Base-by-base conservation (phyloP, 306 rosid genomes). In the Castanea sativa region DNA sequence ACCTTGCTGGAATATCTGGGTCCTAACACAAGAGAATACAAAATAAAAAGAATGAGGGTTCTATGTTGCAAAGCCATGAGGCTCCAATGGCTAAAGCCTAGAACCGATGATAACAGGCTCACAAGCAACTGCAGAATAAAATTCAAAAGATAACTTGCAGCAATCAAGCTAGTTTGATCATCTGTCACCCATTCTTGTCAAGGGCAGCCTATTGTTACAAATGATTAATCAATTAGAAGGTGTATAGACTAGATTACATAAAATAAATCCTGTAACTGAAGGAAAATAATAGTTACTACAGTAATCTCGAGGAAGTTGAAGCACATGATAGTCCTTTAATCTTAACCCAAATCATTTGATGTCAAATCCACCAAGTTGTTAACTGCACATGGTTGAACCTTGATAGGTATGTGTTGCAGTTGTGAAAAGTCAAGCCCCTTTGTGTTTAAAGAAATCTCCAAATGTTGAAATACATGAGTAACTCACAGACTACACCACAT, bases 1-100 rank as follows among this genome's bases (percentile, higher is more conserved):
- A 83, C 69, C 95, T 92, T 64, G 90, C 73, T 38, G 92, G 90
- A 84, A 95, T 85, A 74, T 94, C 97, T 78, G 81, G 97, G 73
- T 92, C 92, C 97, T 91, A 77, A 56, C 45, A 84, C 73, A 75
- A 71, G 65, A 15, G 13, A 30, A 51, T 64, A 77, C 21, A 67
- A 27, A 25, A 27, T 67, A 43, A 14, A 69, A 43, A 0, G 11
- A 14, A 23, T 32, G 18, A 58, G 53, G 23, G 25, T 43, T 78
- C 33, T n/a, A 82, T 63, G 69, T 64, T 75, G 73, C 79, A 80
- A 68, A 83, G 49, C 63, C 58, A 81, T 65, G 25, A 16, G 41
- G 76, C 51, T 14, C n/a, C 52, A 18, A 67, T 67, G 49, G 27
- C 72, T 23, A 67, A 23, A 67, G 52, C 27, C 71, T 10, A 19